Evolutionary conservation across 129 eudicot species (phyloP), one percentile per base, ranked within the genome.

Genomic region (Apium graveolens): DNA sequence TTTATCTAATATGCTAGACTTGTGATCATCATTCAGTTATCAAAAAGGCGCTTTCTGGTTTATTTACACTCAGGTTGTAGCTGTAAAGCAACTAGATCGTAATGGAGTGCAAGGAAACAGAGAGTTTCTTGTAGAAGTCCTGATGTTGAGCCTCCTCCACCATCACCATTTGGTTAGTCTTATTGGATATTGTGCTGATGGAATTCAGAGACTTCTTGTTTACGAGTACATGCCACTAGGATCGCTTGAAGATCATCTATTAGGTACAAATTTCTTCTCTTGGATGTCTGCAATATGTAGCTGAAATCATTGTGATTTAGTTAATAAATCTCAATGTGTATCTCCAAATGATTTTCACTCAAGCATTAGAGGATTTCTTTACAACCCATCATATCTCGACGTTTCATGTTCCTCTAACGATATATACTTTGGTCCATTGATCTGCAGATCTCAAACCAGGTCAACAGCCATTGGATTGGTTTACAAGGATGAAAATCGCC

Each of bases 141-240:
- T 74, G 75, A 81, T 45, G 80, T 48, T 80, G n/a, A 78, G 78
- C 71, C 74, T 75, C 26, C 46, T 81, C 24, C 82, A 79, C 27
- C 81, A 73, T 84, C 70, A 73, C 37, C 81, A 79, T 77, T 73
- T 82, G 46, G 84, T 82, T n/a, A 82, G 70, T 55, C 84, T 81
- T 34, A 81, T 81, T 17, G 84, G 84, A 45, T 81, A 81, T 62
- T 81, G 84, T 68, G 84, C 84, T 66, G 84, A 81, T 76, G 84
- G 84, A 48, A 77, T 76, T 26, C 84, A 81, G 62, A 81, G 84
- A 55, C 81, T 82, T 72, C 75, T 82, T 53, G 84, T 82, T 12
- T 82, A 82, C 38, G 84, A 82, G 69, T 82, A n/a, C 68, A 74
- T 74, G 77, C 26, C 57, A 26, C 18, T 74, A 44, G 77, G 77